Evolutionary conservation across 306 rosid species (phyloP).

Genomic region (Pterocarpus macrocarpus): DNA sequence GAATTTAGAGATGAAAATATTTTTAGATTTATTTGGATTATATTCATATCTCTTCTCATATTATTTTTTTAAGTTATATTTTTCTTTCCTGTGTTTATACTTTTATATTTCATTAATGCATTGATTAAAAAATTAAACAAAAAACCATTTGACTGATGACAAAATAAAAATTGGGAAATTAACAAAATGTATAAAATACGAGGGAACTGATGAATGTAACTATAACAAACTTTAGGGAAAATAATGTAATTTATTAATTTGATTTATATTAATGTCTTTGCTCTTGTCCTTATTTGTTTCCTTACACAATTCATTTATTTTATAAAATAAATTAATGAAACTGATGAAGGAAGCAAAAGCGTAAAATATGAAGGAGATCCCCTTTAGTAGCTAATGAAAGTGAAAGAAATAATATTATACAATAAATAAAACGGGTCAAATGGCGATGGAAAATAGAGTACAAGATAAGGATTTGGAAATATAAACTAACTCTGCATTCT

Average conservation of each 20-base stretch:
- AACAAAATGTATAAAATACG: neutral
- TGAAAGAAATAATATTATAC: conserved; percentile 20
- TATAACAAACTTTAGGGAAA: neutral
- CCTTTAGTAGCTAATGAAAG: conserved; percentile 24
- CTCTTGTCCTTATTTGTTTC: neutral
- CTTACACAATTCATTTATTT: conserved; percentile 6
- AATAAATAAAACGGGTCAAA: conserved; percentile 26
- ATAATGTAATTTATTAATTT: neutral
- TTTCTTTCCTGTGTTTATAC: neutral
- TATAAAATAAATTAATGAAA: conserved; percentile 22
- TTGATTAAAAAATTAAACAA: neutral
- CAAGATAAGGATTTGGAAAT: conserved; percentile 20
- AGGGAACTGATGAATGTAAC: neutral
- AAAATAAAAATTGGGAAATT: neutral
- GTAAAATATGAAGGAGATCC: conserved; percentile 20
- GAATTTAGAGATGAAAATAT: no score
- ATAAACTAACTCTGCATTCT: neutral
- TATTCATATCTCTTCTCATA: no score
- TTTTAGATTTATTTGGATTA: no score
- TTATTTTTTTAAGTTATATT: neutral
- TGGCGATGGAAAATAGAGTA: conserved; percentile 8
- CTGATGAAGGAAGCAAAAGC: conserved; percentile 13
- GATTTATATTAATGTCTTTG: neutral
- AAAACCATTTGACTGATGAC: neutral
- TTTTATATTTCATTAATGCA: neutral